Conservation (phyloP, 2,329 filamentous ascomycete species). For the Trichoderma polysporum region DNA sequence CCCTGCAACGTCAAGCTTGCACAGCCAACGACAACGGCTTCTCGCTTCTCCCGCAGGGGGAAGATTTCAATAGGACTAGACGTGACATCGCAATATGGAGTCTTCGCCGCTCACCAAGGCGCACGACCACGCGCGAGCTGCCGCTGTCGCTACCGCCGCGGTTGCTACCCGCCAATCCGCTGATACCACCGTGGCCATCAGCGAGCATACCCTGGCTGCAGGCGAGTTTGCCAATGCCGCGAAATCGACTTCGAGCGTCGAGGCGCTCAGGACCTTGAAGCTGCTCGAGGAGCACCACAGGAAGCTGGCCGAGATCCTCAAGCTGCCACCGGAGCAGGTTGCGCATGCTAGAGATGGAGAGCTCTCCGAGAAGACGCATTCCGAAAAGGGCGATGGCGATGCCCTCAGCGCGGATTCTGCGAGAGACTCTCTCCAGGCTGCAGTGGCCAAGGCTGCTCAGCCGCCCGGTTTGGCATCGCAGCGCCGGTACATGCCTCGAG, state of each 20-base stretch:
- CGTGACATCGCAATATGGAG: constrained; percentile 33
- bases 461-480: constrained; percentile 40
- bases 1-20: neutral
- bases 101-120: constrained; percentile 57
- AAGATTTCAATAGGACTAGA: neutral
- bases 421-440: constrained; percentile 27
- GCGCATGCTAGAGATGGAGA: constrained; percentile 34
- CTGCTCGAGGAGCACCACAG: constrained; percentile 87
- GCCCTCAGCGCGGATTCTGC: constrained; percentile 21
- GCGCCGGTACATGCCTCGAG: constrained; percentile 59
- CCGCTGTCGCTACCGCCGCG: constrained; percentile 77
- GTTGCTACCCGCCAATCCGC: constrained; percentile 71
- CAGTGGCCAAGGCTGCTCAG: constrained; percentile 30
- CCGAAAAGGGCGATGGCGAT: constrained; percentile 25
- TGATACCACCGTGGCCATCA: constrained; percentile 78
- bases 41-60: neutral
- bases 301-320: constrained; percentile 77
- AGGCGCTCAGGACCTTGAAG: constrained; percentile 80
- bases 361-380: constrained; percentile 31
- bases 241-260: constrained; percentile 62
- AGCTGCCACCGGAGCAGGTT: constrained; percentile 56
- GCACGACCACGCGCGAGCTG: constrained; percentile 84
- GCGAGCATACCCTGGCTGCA: constrained; percentile 84
- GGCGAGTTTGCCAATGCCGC: constrained; percentile 84
- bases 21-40: neutral